Evolutionary conservation across 768 basidiomycete species (phyloP).

Genomic region (Hypsizygus marmoreus): DNA sequence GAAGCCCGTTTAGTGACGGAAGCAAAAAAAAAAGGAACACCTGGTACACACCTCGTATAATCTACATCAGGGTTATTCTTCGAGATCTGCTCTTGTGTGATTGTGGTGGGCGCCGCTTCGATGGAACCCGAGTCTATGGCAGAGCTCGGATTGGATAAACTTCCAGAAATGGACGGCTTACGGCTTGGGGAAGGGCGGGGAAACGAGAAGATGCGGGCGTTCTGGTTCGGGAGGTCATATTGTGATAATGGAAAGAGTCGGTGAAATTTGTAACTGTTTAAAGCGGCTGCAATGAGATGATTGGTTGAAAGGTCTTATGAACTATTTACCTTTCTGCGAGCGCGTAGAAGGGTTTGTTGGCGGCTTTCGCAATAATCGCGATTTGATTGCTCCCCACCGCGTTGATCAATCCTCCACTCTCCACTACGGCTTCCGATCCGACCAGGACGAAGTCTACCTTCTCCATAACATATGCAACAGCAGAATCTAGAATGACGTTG

Average conservation of each 20-base stretch:
- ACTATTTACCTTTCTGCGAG: slow-evolving; percentile 78
- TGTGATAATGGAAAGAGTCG: slow-evolving; percentile 92
- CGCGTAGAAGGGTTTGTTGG: slow-evolving; percentile 96
- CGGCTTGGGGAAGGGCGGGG: no score
- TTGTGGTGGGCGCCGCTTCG: slow-evolving; percentile 34
- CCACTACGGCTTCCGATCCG: slow-evolving; percentile 97
- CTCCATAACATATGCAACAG: slow-evolving; percentile 97
- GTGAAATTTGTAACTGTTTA: slow-evolving; percentile 94
- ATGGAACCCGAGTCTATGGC: slow-evolving; percentile 27
- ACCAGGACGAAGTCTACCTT: slow-evolving; percentile 94
- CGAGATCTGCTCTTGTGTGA: slow-evolving; percentile 82
- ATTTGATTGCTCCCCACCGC: slow-evolving; percentile 96
- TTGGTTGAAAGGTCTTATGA: slow-evolving; percentile 17
- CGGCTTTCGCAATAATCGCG: slow-evolving; percentile 92
- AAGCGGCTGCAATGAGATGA: slow-evolving; percentile 22
- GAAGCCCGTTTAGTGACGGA: slow-evolving; percentile 3
- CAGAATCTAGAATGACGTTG: slow-evolving; percentile 93
- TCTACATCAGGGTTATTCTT: slow-evolving; percentile 89
- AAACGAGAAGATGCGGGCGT: slow-evolving; percentile 74
- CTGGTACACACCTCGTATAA: slow-evolving; percentile 73
- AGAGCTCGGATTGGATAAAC: slow-evolving; percentile 15
- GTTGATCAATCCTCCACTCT: slow-evolving; percentile 91
- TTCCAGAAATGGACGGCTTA: slow-evolving; percentile 25
- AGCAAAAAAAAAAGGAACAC: background rate
- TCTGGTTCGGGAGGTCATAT: slow-evolving; percentile 84